phyloP scores from a whole-genome alignment of 2,329 filamentous ascomycete species.

The Tolypocladium capitatum region DNA sequence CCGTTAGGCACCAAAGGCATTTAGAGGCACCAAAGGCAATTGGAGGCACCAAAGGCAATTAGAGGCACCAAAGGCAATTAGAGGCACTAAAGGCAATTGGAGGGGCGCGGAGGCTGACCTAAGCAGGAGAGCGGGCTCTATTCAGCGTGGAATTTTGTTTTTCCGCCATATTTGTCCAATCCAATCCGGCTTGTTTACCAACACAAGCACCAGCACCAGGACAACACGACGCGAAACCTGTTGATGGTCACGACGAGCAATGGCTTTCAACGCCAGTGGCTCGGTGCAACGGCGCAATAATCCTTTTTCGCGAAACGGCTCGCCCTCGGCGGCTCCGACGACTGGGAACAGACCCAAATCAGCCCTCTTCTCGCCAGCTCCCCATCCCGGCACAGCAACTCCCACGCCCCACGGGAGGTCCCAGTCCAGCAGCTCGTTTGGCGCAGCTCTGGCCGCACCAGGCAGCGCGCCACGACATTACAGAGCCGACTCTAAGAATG shows the following conservation, averaged over 20 bases:
- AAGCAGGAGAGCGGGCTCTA: no score
- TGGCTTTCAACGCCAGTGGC: slow-evolving; percentile 22
- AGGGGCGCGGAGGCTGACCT: no score
- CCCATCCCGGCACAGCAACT: slow-evolving; percentile 24
- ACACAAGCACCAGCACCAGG: no score
- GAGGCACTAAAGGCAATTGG: no score
- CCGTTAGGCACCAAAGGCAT: no score
- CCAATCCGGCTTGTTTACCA: no score
- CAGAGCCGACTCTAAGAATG: slow-evolving; percentile 50
- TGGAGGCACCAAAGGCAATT: no score
- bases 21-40: no score
- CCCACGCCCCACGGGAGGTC: slow-evolving; percentile 50
- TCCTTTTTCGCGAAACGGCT: slow-evolving; percentile 60
- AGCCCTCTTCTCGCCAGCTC: slow-evolving; percentile 48
- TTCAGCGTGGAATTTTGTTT: no score
- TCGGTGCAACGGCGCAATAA: slow-evolving; percentile 62
- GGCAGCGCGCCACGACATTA: slow-evolving; percentile 24
- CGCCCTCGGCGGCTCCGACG: slow-evolving; percentile 49
- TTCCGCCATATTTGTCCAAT: no score
- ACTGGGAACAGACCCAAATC: slow-evolving; percentile 57
- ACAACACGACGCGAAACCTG: no score
- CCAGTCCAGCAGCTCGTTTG: slow-evolving; percentile 48
- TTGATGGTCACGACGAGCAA: slow-evolving; percentile 13
- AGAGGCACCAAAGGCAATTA: no score
- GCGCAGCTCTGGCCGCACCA: slow-evolving; percentile 25